Base-by-base conservation (phyloP, 1,284 basidiomycete genomes). In the Tylopilus orsonianus region DNA sequence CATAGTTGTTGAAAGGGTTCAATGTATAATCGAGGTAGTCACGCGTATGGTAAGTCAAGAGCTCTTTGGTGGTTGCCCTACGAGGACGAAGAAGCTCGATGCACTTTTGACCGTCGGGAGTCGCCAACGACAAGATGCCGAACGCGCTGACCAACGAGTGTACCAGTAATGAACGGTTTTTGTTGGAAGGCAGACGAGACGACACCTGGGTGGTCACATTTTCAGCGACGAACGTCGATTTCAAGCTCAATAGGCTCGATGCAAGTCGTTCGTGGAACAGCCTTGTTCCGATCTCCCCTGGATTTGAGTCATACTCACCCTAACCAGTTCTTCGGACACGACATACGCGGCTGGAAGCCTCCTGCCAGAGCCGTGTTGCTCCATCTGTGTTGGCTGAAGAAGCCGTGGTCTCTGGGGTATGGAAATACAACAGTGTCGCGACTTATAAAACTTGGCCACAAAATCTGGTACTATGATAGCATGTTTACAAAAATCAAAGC, bases 151-250 rank as follows among this genome's bases (percentile, higher is more conserved):
- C 71, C 10, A 96, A 75, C 2, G 81, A 79, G 61, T 97, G 92
- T 2, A 95, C 90, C 5, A 92, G 64, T 0, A 81, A 64, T 0
- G 93, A 93, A n/a, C 94, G 78, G 13, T 85, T 84, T 44, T 66
- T 73, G 64, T 97, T 96, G 1, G 90, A 90, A 0, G 93, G 94
- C 1, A 96, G 77, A 4, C 80, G 71, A 18, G 86, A 87, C 2
- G 83, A 87, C 48, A 74, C 71, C 83, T 80, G 62, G 18, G 1
- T 4, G 14, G 20, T 41, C 9, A n/a, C 10, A 13, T 64, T 20
- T 26, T 37, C 16, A 41, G 32, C 5, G 44, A 30, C 22, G 12
- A 27, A 35, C 22, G 26, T 10, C 5, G 20, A 20, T 14, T 22
- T 29, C n/a, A n/a, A n/a, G n/a, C n/a, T n/a, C n/a, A n/a, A n/a